phyloP scores from a whole-genome alignment of 2,329 filamentous ascomycete species.

The Xylaria sp. region DNA sequence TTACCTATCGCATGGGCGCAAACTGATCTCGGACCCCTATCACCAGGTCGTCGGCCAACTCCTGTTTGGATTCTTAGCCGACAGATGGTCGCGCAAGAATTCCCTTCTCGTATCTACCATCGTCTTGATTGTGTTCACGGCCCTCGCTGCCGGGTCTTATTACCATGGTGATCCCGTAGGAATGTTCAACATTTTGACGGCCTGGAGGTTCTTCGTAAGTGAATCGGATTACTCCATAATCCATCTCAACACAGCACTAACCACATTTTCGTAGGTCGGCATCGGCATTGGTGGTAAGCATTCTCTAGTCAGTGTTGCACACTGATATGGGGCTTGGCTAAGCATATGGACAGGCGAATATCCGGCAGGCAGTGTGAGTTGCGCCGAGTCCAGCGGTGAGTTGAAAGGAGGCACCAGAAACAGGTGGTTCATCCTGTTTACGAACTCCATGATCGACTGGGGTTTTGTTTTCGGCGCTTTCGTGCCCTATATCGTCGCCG shows the following conservation, averaged over 20 bases:
- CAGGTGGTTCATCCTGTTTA: slow-evolving; percentile 89
- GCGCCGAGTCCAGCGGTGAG: slow-evolving; percentile 82
- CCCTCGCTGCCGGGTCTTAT: slow-evolving; percentile 77
- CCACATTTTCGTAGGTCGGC: slow-evolving; percentile 47
- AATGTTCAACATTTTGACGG: slow-evolving; percentile 77
- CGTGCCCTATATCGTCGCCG: slow-evolving; percentile 66
- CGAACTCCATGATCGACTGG: slow-evolving; percentile 82
- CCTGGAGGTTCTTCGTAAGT: slow-evolving; percentile 80
- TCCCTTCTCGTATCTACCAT: slow-evolving; percentile 79
- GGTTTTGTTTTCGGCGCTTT: slow-evolving; percentile 83
- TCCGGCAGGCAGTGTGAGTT: slow-evolving; percentile 80
- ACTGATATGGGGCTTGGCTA: slow-evolving; percentile 12
- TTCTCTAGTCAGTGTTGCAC: no score
- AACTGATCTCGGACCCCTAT: slow-evolving; percentile 7
- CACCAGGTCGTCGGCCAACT: slow-evolving; percentile 72
- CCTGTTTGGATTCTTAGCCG: slow-evolving; percentile 77
- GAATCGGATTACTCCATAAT: not conserved
- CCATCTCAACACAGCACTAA: slow-evolving; percentile 12
- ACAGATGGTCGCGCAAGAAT: slow-evolving; percentile 84
- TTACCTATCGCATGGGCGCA: not conserved
- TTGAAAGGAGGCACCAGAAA: slow-evolving; percentile 81
- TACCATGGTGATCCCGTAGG: slow-evolving; percentile 68
- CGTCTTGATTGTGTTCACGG: slow-evolving; percentile 84
- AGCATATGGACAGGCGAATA: slow-evolving; percentile 60
- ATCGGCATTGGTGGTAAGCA: slow-evolving; percentile 73